These are phyloP conservation scores for Ramaria sp. DNA, from an alignment of 768 basidiomycete species.

Conservation along the genomic window DNA sequence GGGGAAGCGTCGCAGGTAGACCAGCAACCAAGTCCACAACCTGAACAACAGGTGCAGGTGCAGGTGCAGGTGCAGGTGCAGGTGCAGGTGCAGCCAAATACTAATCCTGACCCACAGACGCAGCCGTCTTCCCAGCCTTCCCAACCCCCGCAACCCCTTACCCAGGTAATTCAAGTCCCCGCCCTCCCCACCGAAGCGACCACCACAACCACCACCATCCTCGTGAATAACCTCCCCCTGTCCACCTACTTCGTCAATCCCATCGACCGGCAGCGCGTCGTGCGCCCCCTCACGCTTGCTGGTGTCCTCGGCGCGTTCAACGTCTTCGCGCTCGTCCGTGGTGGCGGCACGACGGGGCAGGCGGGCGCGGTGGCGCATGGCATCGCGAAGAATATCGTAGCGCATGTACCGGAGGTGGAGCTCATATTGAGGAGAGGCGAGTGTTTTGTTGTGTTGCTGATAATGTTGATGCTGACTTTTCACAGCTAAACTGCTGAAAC, in stretches of 20 bases:
- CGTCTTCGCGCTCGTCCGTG: constrained; percentile 61
- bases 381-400: constrained; percentile 63
- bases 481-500: constrained; percentile 71
- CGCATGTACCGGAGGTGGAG: constrained; percentile 57
- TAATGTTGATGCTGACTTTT: not conserved
- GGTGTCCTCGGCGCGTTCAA: constrained; percentile 82
- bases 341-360: constrained; percentile 88
- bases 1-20: constrained; percentile 4
- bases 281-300: constrained; percentile 76
- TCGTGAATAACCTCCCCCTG: constrained; percentile 80
- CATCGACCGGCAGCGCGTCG: constrained; percentile 68
- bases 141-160: constrained; percentile 6
- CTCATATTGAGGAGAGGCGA: constrained; percentile 63
- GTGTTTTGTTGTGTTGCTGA: constrained; percentile 15
- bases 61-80: not conserved
- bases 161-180: constrained; percentile 13
- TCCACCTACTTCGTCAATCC: constrained; percentile 67
- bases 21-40: not conserved
- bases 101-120: no score
- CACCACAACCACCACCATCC: constrained; percentile 37
- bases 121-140: no score
- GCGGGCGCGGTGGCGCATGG: constrained; percentile 79
- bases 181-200: constrained; percentile 21
- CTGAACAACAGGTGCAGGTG: constrained; percentile 5
- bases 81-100: not conserved